A percentile compares a stretch with the other conserved stretches of the same genome.
These are phyloP conservation scores for Gossypium schwendimanii DNA, from an alignment of 441 rosid genomes.

Conservation along the genomic window DNA sequence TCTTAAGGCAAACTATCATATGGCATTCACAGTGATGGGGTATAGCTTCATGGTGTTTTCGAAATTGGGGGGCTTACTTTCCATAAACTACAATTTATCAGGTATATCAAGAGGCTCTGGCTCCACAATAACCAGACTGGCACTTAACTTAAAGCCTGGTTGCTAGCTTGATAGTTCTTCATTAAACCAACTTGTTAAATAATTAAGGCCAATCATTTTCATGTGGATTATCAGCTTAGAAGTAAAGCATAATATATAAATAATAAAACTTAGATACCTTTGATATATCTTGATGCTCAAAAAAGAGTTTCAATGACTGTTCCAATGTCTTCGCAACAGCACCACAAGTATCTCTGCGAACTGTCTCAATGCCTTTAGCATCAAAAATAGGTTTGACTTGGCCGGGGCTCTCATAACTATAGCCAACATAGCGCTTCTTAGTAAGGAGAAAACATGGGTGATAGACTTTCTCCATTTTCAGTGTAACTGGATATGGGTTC, in stretches of 20 bases:
- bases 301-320: constrained; percentile 73
- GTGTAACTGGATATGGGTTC: constrained; percentile 84
- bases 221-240: constrained; percentile 10
- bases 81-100: background rate
- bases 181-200: background rate
- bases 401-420: constrained; percentile 78
- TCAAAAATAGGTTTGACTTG: constrained; percentile 74
- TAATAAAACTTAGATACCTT: constrained; percentile 35
- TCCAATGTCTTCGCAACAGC: constrained; percentile 91
- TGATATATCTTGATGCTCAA: constrained; percentile 57
- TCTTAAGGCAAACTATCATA: background rate
- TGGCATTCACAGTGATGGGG: background rate
- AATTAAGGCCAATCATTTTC: constrained; percentile 1
- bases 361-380: constrained; percentile 98
- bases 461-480: constrained; percentile 97
- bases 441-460: constrained; percentile 91
- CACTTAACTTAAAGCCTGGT: background rate
- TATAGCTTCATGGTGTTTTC: background rate
- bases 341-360: constrained; percentile 83
- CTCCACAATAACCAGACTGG: background rate
- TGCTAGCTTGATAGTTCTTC: background rate
- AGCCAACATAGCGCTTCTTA: constrained; percentile 94
- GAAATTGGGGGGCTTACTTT: background rate
- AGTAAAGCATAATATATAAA: background rate
- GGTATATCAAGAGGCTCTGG: constrained; percentile 1